phyloP scores from a whole-genome alignment of 2,329 filamentous ascomycete genomes.

The Stachybotrys chlorohalonatus region DNA sequence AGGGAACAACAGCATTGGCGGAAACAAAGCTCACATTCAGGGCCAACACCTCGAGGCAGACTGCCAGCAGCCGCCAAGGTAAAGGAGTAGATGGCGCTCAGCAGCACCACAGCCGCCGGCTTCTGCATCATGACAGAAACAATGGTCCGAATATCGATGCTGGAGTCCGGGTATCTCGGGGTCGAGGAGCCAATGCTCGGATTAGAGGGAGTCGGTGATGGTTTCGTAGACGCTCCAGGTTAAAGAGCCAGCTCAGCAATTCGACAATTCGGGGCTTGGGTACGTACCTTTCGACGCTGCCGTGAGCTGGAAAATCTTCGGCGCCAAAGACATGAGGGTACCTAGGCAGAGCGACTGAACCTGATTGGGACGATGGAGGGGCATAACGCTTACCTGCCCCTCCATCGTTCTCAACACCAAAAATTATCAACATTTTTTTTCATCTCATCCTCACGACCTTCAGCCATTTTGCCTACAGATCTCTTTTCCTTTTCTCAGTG shows the following conservation, averaged over 20 bases:
- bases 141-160: not conserved
- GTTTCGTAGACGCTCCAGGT: not conserved
- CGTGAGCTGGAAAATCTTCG: not conserved
- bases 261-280: not conserved
- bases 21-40: slow-evolving; percentile 64
- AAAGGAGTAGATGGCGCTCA: slow-evolving; percentile 39
- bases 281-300: not conserved
- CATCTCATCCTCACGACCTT: not conserved
- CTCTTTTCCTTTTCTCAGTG: too few species aligned
- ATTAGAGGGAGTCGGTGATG: not conserved
- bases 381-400: not conserved
- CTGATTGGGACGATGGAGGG: not conserved
- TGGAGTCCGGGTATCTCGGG: not conserved
- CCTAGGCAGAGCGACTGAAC: not conserved
- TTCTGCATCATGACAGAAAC: slow-evolving; percentile 33
- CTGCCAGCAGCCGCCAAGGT: slow-evolving; percentile 53
- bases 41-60: slow-evolving; percentile 76
- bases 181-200: not conserved
- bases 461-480: too few species aligned
- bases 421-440: not conserved
- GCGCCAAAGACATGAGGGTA: not conserved
- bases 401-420: not conserved
- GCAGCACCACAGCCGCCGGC: slow-evolving; percentile 38
- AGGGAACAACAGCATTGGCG: not conserved
- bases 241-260: not conserved